phyloP scores from a whole-genome alignment of 352 stramenopile genomes.

The Albugo candida region DNA sequence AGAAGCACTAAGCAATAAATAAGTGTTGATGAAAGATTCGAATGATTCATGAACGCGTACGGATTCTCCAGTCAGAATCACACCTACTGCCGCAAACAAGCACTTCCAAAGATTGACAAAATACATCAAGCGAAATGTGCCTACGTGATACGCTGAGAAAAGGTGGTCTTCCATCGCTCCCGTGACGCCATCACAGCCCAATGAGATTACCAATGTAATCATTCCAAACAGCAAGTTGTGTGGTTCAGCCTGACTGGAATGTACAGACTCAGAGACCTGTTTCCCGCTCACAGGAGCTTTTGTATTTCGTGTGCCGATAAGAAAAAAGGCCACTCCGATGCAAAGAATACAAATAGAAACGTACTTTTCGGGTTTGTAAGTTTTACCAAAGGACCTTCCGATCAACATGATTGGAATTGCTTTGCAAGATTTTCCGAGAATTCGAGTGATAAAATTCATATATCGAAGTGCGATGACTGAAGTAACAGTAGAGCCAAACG shows the following conservation, averaged over 20 bases:
- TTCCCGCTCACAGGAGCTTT: background rate
- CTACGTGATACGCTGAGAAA: conserved; percentile 62
- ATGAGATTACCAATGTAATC: conserved; percentile 40
- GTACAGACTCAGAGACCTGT: background rate
- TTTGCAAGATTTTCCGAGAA: conserved; percentile 78
- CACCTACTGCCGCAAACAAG: conserved; percentile 35
- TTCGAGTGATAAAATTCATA: conserved; percentile 71
- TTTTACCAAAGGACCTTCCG: conserved; percentile 50
- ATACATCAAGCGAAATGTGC: conserved; percentile 76
- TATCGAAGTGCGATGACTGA: conserved; percentile 72
- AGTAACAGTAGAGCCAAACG: conserved; percentile 61
- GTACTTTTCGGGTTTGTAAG: conserved; percentile 66
- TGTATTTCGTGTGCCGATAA: conserved; percentile 39
- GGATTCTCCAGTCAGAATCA: conserved; percentile 44
- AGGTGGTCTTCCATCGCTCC: conserved; percentile 68
- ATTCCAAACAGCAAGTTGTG: conserved; percentile 28
- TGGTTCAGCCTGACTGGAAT: no score
- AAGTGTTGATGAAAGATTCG: conserved; percentile 30
- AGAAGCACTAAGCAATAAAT: conserved; percentile 52
- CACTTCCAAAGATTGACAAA: conserved; percentile 75
- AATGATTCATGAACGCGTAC: conserved; percentile 23
- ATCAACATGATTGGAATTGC: conserved; percentile 75
- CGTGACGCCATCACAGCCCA: conserved; percentile 61
- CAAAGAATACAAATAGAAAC: conserved; percentile 55
- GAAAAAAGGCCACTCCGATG: conserved; percentile 51